Conservation (phyloP, 2,329 filamentous ascomycete genomes). For the Paraconiothyrium sp. region DNA sequence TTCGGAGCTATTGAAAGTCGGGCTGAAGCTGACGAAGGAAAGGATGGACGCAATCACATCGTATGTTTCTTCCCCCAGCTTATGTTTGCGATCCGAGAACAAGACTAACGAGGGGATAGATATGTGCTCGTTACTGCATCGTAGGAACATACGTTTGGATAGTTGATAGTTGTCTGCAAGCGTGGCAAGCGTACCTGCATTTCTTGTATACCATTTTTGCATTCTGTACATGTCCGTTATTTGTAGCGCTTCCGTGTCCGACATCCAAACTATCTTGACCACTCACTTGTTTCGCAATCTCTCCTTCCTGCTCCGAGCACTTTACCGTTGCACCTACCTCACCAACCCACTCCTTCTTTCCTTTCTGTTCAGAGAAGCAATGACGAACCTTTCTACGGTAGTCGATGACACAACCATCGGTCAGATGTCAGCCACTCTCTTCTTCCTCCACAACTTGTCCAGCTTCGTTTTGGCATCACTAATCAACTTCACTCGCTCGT, state of each 20-base stretch:
- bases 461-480: neutral
- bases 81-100: neutral
- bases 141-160: slow-evolving; percentile 1
- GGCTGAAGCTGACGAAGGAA: slow-evolving; percentile 94
- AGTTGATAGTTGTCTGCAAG: neutral
- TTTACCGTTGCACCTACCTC: neutral
- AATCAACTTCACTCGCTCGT: neutral
- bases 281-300: neutral
- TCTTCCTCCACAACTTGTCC: neutral
- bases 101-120: slow-evolving; percentile 23
- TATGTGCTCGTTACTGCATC: slow-evolving; percentile 50
- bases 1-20: slow-evolving; percentile 82
- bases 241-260: neutral
- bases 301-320: neutral
- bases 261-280: neutral
- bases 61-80: slow-evolving; percentile 49
- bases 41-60: slow-evolving; percentile 79
- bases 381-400: neutral
- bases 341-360: neutral
- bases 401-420: neutral
- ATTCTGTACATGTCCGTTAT: neutral
- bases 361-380: neutral
- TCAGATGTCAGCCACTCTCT: neutral
- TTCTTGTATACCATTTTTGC: neutral
- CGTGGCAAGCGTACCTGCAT: neutral